Percentiles rank a stretch among this genome's conserved stretches.
These are phyloP conservation scores for Colletotrichum cuscutae DNA, from an alignment of 2,329 filamentous ascomycete species.

Conservation along the genomic window DNA sequence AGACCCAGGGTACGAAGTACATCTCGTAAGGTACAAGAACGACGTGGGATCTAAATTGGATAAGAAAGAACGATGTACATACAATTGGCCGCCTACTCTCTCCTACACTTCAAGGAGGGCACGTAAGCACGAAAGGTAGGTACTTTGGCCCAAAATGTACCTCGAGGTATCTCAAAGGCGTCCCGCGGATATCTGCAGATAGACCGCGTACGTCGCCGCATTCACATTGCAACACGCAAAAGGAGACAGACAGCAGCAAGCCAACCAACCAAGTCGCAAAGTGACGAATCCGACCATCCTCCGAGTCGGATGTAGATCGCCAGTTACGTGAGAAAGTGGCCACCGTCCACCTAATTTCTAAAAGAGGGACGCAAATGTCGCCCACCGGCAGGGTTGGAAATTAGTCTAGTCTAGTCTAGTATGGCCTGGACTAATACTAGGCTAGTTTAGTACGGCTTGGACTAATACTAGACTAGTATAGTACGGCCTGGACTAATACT, in stretches of 20 bases:
- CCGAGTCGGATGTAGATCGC: conserved; percentile 9
- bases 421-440: too few relatives aligned
- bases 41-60: not conserved
- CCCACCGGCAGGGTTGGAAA: too few relatives aligned
- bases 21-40: not conserved
- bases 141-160: not conserved
- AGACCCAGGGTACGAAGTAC: not conserved
- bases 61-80: not conserved
- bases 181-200: not conserved
- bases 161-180: not conserved
- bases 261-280: not conserved
- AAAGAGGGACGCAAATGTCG: conserved; percentile 3
- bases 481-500: too few relatives aligned
- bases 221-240: not conserved
- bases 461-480: too few relatives aligned
- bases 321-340: not conserved
- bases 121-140: too few relatives aligned
- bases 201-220: not conserved
- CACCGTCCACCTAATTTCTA: conserved; percentile 11
- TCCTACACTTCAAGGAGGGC: not conserved
- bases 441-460: too few relatives aligned
- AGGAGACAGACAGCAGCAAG: not conserved
- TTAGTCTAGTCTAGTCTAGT: too few relatives aligned
- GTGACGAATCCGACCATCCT: not conserved
- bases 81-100: not conserved